phyloP scores from a whole-genome alignment of 495 filamentous ascomycete genomes.

The Aspergillus mulundensis region DNA sequence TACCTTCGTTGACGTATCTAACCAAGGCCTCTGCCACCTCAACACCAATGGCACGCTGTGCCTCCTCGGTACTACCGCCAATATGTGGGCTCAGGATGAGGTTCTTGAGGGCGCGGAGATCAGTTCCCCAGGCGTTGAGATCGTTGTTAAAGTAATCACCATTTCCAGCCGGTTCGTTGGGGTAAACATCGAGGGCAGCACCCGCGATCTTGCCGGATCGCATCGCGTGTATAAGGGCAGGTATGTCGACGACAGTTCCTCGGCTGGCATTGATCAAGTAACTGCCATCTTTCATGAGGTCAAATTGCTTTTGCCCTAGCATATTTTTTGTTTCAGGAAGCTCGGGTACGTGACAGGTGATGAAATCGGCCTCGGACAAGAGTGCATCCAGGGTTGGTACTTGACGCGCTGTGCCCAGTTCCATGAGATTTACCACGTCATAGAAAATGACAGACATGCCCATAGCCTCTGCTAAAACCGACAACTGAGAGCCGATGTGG shows the following conservation, averaged over 20 bases:
- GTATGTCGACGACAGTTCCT: conserved; percentile 91
- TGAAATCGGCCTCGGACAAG: conserved; percentile 78
- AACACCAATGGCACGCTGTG: conserved; percentile 91
- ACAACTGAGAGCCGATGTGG: conserved; percentile 95
- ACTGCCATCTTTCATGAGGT: conserved; percentile 84
- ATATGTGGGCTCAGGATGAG: conserved; percentile 95
- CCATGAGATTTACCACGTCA: conserved; percentile 90
- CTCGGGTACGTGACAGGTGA: conserved; percentile 93
- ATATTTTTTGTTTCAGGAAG: conserved; percentile 86
- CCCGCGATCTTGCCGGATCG: conserved; percentile 85
- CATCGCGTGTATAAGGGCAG: conserved; percentile 85
- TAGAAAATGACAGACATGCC: conserved; percentile 97
- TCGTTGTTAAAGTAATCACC: conserved; percentile 87
- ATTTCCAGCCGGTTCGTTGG: conserved; percentile 87
- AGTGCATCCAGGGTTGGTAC: conserved; percentile 72
- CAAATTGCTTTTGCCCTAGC: conserved; percentile 72
- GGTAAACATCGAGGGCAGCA: conserved; percentile 94
- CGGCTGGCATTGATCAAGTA: conserved; percentile 96
- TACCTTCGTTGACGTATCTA: conserved; percentile 88
- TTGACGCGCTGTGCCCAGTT: conserved; percentile 80
- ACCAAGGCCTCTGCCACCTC: conserved; percentile 87
- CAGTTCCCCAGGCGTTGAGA: conserved; percentile 84
- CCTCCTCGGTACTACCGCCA: conserved; percentile 96
- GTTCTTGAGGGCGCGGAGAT: conserved; percentile 82
- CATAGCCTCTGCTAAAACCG: conserved; percentile 94